phyloP scores from a whole-genome alignment of 345 rosid genomes.

The Salix suchowensis region DNA sequence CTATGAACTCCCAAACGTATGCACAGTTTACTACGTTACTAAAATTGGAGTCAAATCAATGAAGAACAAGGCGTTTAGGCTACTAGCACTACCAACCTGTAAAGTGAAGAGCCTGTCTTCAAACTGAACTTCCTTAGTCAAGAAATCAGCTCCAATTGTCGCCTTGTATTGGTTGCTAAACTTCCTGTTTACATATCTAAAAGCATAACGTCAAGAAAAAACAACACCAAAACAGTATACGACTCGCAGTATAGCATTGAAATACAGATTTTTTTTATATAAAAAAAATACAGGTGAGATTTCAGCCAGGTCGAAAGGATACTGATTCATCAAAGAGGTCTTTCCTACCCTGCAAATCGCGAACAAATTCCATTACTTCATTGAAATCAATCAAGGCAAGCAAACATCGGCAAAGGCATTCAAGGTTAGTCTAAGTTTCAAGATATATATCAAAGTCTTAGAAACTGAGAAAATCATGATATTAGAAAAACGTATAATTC shows the following conservation, averaged over 20 bases:
- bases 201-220: slow-evolving; percentile 9
- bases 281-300: not conserved
- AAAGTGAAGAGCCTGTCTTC: slow-evolving; percentile 31
- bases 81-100: slow-evolving; percentile 19
- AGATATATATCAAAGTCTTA: not conserved
- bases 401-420: not conserved
- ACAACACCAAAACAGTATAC: not conserved
- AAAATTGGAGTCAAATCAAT: not conserved
- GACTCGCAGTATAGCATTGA: not conserved
- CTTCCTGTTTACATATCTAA: slow-evolving; percentile 28
- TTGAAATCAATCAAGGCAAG: not conserved
- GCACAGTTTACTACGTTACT: not conserved
- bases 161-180: slow-evolving; percentile 32
- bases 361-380: not conserved
- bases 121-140: slow-evolving; percentile 30
- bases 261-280: not conserved
- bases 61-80: not conserved
- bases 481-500: not conserved
- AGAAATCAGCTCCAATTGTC: slow-evolving; percentile 30
- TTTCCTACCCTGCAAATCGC: slow-evolving; percentile 25
- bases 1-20: not conserved
- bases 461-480: not conserved
- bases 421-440: not conserved
- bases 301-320: slow-evolving; percentile 6
- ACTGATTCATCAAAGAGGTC: slow-evolving; percentile 33